These are phyloP conservation scores for Dictyostelium capitatum DNA, from an alignment of 78 protist species.

Conservation along the genomic window DNA sequence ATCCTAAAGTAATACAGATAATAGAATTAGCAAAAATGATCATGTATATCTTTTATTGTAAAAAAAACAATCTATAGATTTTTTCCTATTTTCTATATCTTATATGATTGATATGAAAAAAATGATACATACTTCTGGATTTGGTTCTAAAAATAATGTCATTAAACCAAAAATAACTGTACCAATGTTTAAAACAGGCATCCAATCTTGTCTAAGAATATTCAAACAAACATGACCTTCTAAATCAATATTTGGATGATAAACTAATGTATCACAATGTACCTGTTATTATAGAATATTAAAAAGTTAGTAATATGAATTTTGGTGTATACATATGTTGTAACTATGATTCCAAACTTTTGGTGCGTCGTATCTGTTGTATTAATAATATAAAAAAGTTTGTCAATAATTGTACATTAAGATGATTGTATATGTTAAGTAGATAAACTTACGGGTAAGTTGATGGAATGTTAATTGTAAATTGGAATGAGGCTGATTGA, in stretches of 20 bases:
- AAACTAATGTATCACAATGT: constrained; percentile 87
- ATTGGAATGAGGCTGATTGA: constrained; percentile 76
- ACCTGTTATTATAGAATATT: constrained; percentile 69
- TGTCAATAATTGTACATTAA: not conserved
- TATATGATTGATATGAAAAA: not conserved
- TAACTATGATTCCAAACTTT: not conserved
- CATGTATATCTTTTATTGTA: too few species aligned
- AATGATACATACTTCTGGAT: constrained; percentile 79
- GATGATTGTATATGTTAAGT: constrained; percentile 41
- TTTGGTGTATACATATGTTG: too few species aligned
- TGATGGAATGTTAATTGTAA: constrained; percentile 82
- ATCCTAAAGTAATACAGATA: not conserved
- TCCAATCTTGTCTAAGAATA: constrained; percentile 92
- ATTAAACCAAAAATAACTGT: constrained; percentile 86
- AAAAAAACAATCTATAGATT: too few species aligned
- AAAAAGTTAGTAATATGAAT: not conserved
- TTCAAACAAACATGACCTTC: constrained; percentile 93
- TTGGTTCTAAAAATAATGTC: constrained; percentile 92
- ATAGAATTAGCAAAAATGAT: too few species aligned
- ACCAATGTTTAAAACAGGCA: constrained; percentile 88
- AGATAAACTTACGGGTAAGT: constrained; percentile 85
- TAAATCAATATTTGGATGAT: constrained; percentile 94
- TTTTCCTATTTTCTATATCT: too few species aligned
- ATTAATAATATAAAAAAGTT: not conserved
- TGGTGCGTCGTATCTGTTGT: too few species aligned